Evolutionary conservation across 1,284 basidiomycete genomes (phyloP).

Genomic region (Trichosporon sp.): DNA sequence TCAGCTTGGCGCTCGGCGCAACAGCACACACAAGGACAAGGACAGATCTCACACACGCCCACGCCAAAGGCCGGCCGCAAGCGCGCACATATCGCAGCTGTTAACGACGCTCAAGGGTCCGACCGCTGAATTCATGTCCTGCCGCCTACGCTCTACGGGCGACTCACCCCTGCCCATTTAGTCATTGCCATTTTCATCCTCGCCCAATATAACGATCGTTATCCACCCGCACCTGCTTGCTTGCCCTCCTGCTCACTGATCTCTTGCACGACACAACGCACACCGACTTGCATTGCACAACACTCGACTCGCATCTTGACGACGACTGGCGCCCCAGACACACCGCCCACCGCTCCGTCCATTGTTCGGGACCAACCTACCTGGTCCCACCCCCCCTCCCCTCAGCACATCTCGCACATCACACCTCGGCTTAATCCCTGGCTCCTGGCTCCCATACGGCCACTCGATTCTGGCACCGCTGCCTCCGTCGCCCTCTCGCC

Average conservation of each 20-base stretch:
- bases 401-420: neutral
- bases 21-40: neutral
- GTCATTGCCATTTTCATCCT: neutral
- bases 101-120: neutral
- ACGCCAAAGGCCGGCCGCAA: neutral
- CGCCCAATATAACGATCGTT: neutral
- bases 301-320: too few relatives aligned
- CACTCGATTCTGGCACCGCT: neutral
- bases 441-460: neutral
- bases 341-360: neutral
- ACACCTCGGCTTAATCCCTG: neutral
- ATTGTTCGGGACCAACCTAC: neutral
- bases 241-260: neutral
- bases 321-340: neutral
- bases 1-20: neutral
- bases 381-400: neutral
- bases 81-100: neutral
- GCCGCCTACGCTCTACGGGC: too few relatives aligned
- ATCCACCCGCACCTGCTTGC: neutral
- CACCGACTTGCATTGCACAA: neutral
- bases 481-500: neutral
- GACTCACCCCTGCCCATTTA: neutral
- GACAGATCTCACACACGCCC: neutral
- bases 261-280: neutral
- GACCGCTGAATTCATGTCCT: neutral